Percentiles rank a stretch among this genome's conserved stretches.
These are phyloP conservation scores for Pythium diclinum DNA, from an alignment of 352 stramenopile genomes.

Conservation along the genomic window DNA sequence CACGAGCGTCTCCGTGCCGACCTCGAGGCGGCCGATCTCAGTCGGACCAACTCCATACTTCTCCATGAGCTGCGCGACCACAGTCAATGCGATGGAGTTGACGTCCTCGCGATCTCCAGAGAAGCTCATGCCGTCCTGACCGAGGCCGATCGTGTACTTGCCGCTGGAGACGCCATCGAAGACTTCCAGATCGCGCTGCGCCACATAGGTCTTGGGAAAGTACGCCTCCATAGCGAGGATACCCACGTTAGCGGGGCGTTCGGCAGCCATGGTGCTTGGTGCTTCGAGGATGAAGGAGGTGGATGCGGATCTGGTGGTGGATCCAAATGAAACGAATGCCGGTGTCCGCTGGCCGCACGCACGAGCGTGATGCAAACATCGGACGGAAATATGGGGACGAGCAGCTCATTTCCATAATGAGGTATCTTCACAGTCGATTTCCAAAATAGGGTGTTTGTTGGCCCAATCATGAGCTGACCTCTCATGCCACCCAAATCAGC, in stretches of 20 bases:
- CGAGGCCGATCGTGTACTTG: slow-evolving; percentile 72
- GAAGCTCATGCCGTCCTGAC: slow-evolving; percentile 62
- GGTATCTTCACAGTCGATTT: neutral
- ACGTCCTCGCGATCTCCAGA: slow-evolving; percentile 70
- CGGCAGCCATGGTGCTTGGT: slow-evolving; percentile 7
- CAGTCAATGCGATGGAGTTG: slow-evolving; percentile 67
- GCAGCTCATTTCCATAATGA: neutral
- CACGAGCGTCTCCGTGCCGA: slow-evolving; percentile 96
- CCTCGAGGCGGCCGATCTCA: slow-evolving; percentile 92
- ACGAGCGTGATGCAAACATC: neutral
- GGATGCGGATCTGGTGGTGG: neutral
- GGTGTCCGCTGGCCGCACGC: neutral
- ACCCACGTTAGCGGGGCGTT: slow-evolving; percentile 82
- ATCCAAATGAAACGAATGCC: neutral
- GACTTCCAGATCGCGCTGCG: slow-evolving; percentile 92
- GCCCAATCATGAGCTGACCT: neutral
- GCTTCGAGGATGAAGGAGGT: neutral
- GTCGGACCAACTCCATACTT: slow-evolving; percentile 50
- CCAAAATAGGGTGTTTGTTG: neutral
- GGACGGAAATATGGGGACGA: neutral
- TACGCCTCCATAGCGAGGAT: slow-evolving; percentile 97
- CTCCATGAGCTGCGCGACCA: slow-evolving; percentile 47
- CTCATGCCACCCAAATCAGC: neutral
- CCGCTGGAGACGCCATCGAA: slow-evolving; percentile 80
- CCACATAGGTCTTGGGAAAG: slow-evolving; percentile 92